These are phyloP conservation scores for Penicillium sumatraense DNA, from an alignment of 2,329 filamentous ascomycete genomes.

Conservation along the genomic window DNA sequence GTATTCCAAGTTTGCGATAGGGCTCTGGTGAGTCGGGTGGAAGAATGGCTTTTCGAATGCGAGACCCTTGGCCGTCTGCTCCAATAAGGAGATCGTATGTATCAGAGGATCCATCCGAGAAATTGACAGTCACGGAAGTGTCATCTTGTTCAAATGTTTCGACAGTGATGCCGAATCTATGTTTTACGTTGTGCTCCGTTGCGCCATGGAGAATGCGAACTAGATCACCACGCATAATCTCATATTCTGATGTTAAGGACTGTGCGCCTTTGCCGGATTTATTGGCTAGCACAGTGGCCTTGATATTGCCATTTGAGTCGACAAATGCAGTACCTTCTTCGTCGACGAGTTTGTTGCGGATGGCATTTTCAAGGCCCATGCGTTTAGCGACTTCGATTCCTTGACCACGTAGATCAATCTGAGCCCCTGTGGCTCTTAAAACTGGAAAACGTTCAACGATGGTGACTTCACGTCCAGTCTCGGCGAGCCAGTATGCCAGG, in stretches of 20 bases:
- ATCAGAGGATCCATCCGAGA: slow-evolving; percentile 50
- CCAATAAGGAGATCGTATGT: slow-evolving; percentile 59
- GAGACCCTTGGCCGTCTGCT: slow-evolving; percentile 61
- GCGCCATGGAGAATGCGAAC: slow-evolving; percentile 55
- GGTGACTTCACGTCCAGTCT: slow-evolving; percentile 40
- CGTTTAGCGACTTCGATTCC: slow-evolving; percentile 56
- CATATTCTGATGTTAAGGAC: slow-evolving; percentile 59
- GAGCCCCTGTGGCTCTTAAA: slow-evolving; percentile 55
- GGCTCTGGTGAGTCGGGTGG: slow-evolving; percentile 19
- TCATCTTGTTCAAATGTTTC: slow-evolving; percentile 38
- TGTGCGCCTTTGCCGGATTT: slow-evolving; percentile 50
- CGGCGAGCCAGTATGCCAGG: slow-evolving; percentile 56
- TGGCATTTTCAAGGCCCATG: slow-evolving; percentile 56
- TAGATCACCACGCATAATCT: slow-evolving; percentile 65
- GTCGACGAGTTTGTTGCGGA: slow-evolving; percentile 46
- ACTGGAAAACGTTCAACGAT: slow-evolving; percentile 48
- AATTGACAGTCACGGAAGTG: slow-evolving; percentile 41
- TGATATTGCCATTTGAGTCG: slow-evolving; percentile 42
- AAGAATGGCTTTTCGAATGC: slow-evolving; percentile 51
- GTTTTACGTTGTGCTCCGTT: slow-evolving; percentile 35
- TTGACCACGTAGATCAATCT: slow-evolving; percentile 59
- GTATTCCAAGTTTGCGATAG: slow-evolving; percentile 23
- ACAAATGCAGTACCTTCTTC: slow-evolving; percentile 56
- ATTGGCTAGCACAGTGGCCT: slow-evolving; percentile 49
- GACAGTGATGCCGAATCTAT: slow-evolving; percentile 40